These are phyloP conservation scores for Russula emetica DNA, from an alignment of 768 basidiomycete genomes.

Conservation along the genomic window DNA sequence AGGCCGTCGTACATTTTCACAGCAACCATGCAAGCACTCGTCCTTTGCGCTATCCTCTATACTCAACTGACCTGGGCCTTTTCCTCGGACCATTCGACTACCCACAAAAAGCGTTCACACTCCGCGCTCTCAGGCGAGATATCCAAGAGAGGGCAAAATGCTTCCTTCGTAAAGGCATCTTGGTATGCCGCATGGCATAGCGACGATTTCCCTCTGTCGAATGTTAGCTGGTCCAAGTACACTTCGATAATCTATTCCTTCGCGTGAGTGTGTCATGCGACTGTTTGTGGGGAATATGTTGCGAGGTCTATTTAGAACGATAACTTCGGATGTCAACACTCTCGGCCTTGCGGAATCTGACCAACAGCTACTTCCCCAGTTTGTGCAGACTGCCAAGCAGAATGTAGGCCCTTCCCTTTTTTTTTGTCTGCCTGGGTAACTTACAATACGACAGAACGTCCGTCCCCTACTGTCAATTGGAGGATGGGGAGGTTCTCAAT, in stretches of 20 bases:
- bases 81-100: not conserved
- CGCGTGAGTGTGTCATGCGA: conserved; percentile 39
- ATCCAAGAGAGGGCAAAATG: not conserved
- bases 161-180: too few relatives aligned
- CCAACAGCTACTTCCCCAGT: conserved; percentile 48
- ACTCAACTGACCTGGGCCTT: conserved; percentile 4
- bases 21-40: not conserved
- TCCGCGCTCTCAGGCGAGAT: not conserved
- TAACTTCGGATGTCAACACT: conserved; percentile 35
- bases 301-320: conserved; percentile 30
- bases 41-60: conserved; percentile 1
- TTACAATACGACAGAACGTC: conserved; percentile 42
- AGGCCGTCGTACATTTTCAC: not conserved
- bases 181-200: conserved; percentile 71
- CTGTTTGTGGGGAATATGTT: not conserved
- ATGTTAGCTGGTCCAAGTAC: conserved; percentile 64
- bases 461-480: conserved; percentile 58
- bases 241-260: conserved; percentile 67
- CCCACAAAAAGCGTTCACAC: not conserved
- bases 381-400: conserved; percentile 46
- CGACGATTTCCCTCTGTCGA: conserved; percentile 45
- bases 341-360: conserved; percentile 43
- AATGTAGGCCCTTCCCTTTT: conserved; percentile 33
- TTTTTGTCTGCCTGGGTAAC: not conserved
- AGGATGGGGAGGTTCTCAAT: conserved; percentile 64